Conservation (phyloP, 371 early-diverging fungal genomes). For the Lichtheimia corymbifera region DNA sequence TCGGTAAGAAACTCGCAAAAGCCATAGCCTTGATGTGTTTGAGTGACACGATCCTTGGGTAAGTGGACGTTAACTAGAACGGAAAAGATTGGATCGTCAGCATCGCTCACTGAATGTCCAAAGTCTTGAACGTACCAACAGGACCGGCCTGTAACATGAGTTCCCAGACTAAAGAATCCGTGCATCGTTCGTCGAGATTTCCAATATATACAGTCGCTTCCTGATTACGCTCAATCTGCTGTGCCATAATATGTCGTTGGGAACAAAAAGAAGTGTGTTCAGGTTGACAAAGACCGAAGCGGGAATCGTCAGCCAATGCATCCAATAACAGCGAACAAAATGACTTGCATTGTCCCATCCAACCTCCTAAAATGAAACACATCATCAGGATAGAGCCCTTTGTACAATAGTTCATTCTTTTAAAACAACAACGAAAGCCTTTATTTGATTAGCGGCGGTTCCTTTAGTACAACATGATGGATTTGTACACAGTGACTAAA, state of each 20-base stretch:
- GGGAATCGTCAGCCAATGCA: too few species aligned
- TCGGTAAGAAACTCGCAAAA: slow-evolving; percentile 94
- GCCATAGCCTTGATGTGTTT: slow-evolving; percentile 93
- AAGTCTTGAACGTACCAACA: slow-evolving; percentile 63
- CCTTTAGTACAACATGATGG: too few species aligned
- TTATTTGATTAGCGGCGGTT: too few species aligned
- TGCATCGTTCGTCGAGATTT: slow-evolving; percentile 94
- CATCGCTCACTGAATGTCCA: background rate
- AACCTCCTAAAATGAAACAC: too few species aligned
- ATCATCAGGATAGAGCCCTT: too few species aligned
- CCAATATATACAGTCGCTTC: slow-evolving; percentile 98
- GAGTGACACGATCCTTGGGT: slow-evolving; percentile 97
- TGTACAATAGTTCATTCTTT: too few species aligned
- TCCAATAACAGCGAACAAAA: too few species aligned
- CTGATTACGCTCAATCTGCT: slow-evolving; percentile 75
- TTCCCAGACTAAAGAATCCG: slow-evolving; percentile 95
- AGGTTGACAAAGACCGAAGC: too few species aligned
- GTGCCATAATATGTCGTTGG: slow-evolving; percentile 9
- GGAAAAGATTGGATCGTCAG: slow-evolving; percentile 1
- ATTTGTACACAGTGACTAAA: too few species aligned
- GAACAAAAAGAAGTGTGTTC: slow-evolving; percentile 2
- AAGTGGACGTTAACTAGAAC: slow-evolving; percentile 86
- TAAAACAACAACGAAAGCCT: too few species aligned
- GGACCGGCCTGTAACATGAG: slow-evolving; percentile 98
- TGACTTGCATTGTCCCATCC: too few species aligned